Evolutionary conservation across 2,329 filamentous ascomycete genomes (phyloP).

Genomic region (Fonsecaea monophora): DNA sequence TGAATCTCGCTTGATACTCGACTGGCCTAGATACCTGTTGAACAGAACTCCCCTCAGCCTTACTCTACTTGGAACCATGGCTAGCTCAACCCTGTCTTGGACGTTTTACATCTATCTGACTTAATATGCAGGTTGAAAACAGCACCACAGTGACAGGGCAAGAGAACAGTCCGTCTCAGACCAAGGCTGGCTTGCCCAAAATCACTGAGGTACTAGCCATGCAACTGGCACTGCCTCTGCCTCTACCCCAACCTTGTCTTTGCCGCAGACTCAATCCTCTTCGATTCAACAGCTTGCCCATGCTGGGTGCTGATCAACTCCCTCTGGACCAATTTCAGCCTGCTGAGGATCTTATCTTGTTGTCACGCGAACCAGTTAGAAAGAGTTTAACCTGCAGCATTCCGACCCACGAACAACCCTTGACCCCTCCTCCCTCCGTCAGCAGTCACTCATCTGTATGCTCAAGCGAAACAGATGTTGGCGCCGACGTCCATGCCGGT

Average conservation of each 20-base stretch:
- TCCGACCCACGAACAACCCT: not conserved
- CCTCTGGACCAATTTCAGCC: not conserved
- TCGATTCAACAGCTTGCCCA: slow-evolving; percentile 16
- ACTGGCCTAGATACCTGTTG: not conserved
- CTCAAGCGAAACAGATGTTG: not conserved
- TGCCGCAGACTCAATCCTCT: not conserved
- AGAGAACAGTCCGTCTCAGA: not conserved
- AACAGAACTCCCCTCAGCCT: not conserved
- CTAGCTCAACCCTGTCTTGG: not conserved
- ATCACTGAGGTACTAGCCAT: slow-evolving; percentile 23
- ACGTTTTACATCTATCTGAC: not conserved
- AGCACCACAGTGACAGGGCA: not conserved
- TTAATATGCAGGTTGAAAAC: not conserved
- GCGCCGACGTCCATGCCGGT: not conserved
- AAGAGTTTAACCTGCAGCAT: not conserved
- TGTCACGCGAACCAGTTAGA: not conserved
- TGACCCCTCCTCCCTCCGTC: not conserved
- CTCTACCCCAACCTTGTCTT: not conserved
- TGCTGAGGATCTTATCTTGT: not conserved
- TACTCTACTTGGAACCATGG: not conserved
- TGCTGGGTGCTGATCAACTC: slow-evolving; percentile 5
- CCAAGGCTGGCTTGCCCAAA: slow-evolving; percentile 9
- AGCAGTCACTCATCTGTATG: slow-evolving; percentile 1
- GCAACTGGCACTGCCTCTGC: not conserved
- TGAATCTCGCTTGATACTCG: not conserved